Evolutionary conservation across 225 moss, liverwort and hornwort species (phyloP).

Genomic region (Thuidium tamariscinum): DNA sequence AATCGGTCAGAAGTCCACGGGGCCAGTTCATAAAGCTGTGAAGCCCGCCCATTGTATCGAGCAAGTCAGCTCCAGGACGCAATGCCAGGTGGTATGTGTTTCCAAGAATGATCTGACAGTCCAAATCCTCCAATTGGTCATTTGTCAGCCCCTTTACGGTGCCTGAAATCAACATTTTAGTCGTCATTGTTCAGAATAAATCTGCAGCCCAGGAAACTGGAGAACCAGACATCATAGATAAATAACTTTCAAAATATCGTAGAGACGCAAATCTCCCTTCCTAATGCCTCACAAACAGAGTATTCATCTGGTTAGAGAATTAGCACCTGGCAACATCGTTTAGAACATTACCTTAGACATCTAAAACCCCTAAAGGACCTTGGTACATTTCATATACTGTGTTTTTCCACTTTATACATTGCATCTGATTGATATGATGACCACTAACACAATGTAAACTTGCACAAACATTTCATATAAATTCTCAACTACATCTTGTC

Average conservation of each 20-base stretch:
- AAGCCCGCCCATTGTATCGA: constrained; percentile 72
- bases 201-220: not conserved
- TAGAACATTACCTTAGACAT: not conserved
- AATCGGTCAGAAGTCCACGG: constrained; percentile 86
- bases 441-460: not conserved
- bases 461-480: not conserved
- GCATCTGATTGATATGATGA: not conserved
- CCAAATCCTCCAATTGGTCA: constrained; percentile 80
- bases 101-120: constrained; percentile 68
- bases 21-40: constrained; percentile 97
- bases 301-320: not conserved
- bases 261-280: not conserved
- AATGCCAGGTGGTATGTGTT: constrained; percentile 86
- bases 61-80: constrained; percentile 72
- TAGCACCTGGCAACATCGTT: not conserved
- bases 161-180: constrained; percentile 35
- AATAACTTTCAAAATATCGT: not conserved
- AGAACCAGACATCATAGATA: not conserved
- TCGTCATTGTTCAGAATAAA: not conserved
- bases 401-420: not conserved
- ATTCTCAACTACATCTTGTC: not conserved
- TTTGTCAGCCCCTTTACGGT: constrained; percentile 81
- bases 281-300: not conserved
- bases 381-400: not conserved
- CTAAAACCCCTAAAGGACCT: not conserved